These are phyloP conservation scores for Calonectria ilicicola DNA, from an alignment of 2,329 filamentous ascomycete species.

Conservation along the genomic window DNA sequence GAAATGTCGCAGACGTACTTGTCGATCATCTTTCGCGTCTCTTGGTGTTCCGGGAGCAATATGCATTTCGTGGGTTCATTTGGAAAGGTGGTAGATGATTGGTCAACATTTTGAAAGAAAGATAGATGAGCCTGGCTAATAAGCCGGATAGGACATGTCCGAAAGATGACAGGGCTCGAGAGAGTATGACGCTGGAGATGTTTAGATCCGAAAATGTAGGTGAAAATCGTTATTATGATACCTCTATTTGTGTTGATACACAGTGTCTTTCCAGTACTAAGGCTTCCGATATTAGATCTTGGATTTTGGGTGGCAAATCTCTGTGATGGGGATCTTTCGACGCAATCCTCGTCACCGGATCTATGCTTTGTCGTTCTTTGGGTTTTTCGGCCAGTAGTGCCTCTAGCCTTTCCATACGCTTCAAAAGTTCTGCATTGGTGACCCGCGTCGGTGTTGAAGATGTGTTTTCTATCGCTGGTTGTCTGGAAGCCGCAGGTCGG, in stretches of 20 bases:
- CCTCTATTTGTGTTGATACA: not conserved
- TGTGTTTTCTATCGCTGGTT: not conserved
- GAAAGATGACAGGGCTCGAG: not conserved
- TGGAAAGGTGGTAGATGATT: not conserved
- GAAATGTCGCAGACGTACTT: not conserved
- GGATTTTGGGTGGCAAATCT: not conserved
- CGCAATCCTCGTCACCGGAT: not conserved
- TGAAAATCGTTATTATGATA: not conserved
- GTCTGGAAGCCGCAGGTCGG: not conserved
- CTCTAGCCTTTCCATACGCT: not conserved
- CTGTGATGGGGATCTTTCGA: not conserved
- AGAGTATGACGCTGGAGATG: not conserved
- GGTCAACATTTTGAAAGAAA: not conserved
- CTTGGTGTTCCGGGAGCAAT: not conserved
- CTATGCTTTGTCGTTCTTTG: not conserved
- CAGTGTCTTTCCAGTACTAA: not conserved
- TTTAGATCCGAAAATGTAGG: not conserved
- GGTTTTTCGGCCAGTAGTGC: not conserved
- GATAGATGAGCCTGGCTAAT: not conserved
- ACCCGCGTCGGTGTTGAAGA: not conserved
- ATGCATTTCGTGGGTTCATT: not conserved
- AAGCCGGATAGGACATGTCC: not conserved
- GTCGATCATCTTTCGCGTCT: not conserved
- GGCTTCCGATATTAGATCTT: not conserved
- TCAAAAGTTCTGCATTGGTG: not conserved